Base-by-base conservation (phyloP, 345 rosid species). In the Syzygium jambos region DNA sequence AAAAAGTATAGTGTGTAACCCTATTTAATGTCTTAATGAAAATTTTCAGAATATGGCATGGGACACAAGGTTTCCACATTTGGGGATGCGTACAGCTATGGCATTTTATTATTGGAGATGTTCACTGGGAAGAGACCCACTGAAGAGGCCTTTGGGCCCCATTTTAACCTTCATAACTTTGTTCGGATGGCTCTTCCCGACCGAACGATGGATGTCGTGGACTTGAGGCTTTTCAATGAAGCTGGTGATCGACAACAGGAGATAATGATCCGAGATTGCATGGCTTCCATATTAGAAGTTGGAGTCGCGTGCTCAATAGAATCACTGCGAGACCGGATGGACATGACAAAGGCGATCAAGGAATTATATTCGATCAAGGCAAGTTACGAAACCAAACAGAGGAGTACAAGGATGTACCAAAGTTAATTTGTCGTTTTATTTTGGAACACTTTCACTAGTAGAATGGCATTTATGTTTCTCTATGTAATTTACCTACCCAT, bases 151-250 rank as follows among this genome's bases (percentile, higher is more conserved):
- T 19, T 19, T 54, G 56, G 23, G 56, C 56, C 56, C 56, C 3
- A 0, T 54, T 54, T 54, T 54, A 19, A 54, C 56, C 23, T 53
- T 6, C 56, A 19, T 54, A 54, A 3, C 56, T 54, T 54, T 19
- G 9, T 54, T 21, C 7, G 1, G 7, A 54, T 54, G 56, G 56
- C 56, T 54, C 23, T 54, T 19, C 56, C 21, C 56, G 21, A 19
- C 4, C 21, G 0, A 2, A 2, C 23, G 0, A 54, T 19, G 56
- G 2, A 54, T 54, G 9, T 19, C 9, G 0, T 54, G 3, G 56
- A 54, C 3, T 54, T 54, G 23, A 54, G 3, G 0, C 23, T 54
- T 53, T 54, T 54, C 3, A 16, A 17, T 53, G 55, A 53, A 54
- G 56, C 56, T 54, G 9, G 0, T 54, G 56, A 19, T 54, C 23